These are phyloP conservation scores for Quaeritorhiza haematococci DNA, from an alignment of 371 early-diverging fungal species.

Conservation along the genomic window DNA sequence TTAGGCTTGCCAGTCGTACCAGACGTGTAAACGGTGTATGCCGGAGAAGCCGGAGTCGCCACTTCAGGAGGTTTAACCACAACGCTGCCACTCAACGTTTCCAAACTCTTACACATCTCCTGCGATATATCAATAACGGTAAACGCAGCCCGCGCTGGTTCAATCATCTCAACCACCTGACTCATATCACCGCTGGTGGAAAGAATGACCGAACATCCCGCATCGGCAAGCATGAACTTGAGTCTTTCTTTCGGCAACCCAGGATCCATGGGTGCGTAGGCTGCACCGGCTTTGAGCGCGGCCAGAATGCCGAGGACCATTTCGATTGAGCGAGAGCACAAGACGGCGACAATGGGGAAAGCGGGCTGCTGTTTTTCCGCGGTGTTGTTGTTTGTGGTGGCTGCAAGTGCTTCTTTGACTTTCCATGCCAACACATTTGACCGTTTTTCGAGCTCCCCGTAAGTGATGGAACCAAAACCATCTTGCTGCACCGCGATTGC, in stretches of 20 bases:
- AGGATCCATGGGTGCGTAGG: constrained; percentile 12
- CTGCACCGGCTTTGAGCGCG: constrained; percentile 9
- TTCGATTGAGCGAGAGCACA: constrained; percentile 2
- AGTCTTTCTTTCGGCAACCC: constrained; percentile 4
- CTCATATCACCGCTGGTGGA: no score
- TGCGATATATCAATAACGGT: not conserved
- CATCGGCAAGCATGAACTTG: constrained; percentile 1
- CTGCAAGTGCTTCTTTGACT: not conserved
- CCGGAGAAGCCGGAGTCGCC: no score
- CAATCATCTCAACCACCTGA: no score
- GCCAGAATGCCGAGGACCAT: constrained; percentile 6
- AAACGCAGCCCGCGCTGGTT: not conserved
- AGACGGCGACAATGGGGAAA: not conserved
- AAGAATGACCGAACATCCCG: not conserved
- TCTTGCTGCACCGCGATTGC: not conserved
- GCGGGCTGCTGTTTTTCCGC: not conserved
- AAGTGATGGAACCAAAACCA: not conserved
- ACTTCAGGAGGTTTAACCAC: no score
- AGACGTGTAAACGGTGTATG: constrained; percentile 39
- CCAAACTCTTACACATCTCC: constrained; percentile 1
- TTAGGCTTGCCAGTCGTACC: constrained; percentile 51
- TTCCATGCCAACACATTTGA: not conserved
- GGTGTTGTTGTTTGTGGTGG: not conserved
- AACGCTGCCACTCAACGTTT: no score
- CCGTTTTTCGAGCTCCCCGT: not conserved